Evolutionary conservation across 2,329 filamentous ascomycete genomes (phyloP).

Genomic region (Curvularia sp.): DNA sequence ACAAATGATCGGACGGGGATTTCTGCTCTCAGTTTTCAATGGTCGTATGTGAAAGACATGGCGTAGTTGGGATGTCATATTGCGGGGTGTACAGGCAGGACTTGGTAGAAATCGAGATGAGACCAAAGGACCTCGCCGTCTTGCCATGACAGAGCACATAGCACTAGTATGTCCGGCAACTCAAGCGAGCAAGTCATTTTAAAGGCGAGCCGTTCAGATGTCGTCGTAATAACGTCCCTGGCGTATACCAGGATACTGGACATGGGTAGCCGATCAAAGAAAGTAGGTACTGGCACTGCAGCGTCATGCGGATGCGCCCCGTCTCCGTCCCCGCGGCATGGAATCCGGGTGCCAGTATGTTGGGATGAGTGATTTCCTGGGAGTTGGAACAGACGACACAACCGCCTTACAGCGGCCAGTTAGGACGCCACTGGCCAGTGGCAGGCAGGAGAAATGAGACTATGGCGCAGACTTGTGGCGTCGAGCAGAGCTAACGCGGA

Average conservation of each 20-base stretch:
- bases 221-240: slow-evolving; percentile 17
- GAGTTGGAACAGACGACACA: not conserved
- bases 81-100: not conserved
- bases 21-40: not conserved
- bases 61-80: not conserved
- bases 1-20: not conserved
- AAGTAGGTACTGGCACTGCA: slow-evolving; percentile 9
- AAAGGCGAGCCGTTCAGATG: not conserved
- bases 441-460: slow-evolving; percentile 1
- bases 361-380: slow-evolving; percentile 10
- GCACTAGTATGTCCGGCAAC: not conserved
- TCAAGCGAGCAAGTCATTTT: not conserved
- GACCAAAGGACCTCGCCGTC: not conserved
- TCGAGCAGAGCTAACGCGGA: not conserved
- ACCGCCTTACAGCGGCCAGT: not conserved
- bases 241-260: slow-evolving; percentile 17
- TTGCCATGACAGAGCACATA: not conserved
- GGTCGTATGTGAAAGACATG: slow-evolving; percentile 13
- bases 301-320: slow-evolving; percentile 15
- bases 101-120: not conserved
- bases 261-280: slow-evolving; percentile 22
- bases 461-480: slow-evolving; percentile 9
- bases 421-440: not conserved
- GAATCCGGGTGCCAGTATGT: slow-evolving; percentile 13
- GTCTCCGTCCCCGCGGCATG: slow-evolving; percentile 15